Base-by-base conservation (phyloP, 345 rosid genomes). In the Adansonia digitata region DNA sequence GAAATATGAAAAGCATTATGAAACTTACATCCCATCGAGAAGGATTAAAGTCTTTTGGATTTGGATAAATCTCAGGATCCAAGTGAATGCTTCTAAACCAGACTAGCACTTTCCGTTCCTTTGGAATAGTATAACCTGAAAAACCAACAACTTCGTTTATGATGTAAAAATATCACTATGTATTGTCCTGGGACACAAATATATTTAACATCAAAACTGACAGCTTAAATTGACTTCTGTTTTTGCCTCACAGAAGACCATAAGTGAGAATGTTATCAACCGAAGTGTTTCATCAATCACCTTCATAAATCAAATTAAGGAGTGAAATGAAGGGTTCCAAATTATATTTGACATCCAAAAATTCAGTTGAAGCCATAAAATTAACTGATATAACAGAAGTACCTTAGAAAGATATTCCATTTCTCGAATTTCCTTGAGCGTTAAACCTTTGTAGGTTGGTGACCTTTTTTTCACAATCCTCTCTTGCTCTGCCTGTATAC, bases 41-140 rank as follows among this genome's bases (percentile, higher is more conserved):
- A 22, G 60, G 31, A 22, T 55, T 13, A 10, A 55, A 55, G 10
- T 55, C 60, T 24, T 55, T 55, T 10, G 31, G 60, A 55, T 55
- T 55, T n/a, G 60, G 60, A 55, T 55, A 55, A 55, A 24, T 55
- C 60, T 55, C 60, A n/a, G 60, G 60, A 9, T 55, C 60, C 60
- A 55, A 55, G 31, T 22, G 60, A 55, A 55, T 55, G 31, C 29
- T 55, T 55, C 29, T 55, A 31, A 55, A 55, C 60, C 29, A 55
- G 22, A 24, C 29, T 55, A 55, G 29, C 15, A 22, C 60, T 55
- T 55, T 56, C 61, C 61, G 24, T 56, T 17, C 7, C 34, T 56
- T 56, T 10, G 61, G 34, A 56, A 56, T 56, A 12, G 61, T 56
- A 56, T 24, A 56, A 24, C 61, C 61, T 56, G 34, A 56, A 56